These are phyloP conservation scores for Leccinum imitatum DNA, from an alignment of 768 basidiomycete genomes.

Conservation along the genomic window DNA sequence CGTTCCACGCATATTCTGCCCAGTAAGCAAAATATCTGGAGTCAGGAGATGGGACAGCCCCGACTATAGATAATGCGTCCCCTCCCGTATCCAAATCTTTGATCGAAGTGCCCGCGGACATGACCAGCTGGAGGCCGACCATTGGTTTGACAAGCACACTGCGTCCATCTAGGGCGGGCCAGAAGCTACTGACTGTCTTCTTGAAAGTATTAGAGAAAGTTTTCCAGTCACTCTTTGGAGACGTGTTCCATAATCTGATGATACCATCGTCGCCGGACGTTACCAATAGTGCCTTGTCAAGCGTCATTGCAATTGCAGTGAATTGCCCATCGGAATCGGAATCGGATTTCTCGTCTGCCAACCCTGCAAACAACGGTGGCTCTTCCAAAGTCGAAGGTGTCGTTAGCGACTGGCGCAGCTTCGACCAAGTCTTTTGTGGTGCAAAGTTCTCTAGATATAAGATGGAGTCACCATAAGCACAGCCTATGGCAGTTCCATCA, in stretches of 20 bases:
- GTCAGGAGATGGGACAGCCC: slow-evolving; percentile 14
- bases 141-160: slow-evolving; percentile 13
- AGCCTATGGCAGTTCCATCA: slow-evolving; percentile 7
- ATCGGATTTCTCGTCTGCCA: too few species aligned
- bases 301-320: slow-evolving; percentile 12
- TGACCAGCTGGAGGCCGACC: slow-evolving; percentile 8
- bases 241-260: slow-evolving; percentile 17
- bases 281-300: slow-evolving; percentile 9
- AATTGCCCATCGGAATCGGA: background rate
- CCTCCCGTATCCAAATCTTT: slow-evolving; percentile 16
- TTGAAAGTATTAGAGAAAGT: background rate
- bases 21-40: slow-evolving; percentile 21
- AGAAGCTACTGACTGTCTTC: background rate
- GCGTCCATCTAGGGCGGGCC: slow-evolving; percentile 13
- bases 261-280: slow-evolving; percentile 7
- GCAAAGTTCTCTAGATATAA: slow-evolving; percentile 1
- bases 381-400: slow-evolving; percentile 4
- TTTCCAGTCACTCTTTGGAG: slow-evolving; percentile 9
- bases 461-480: background rate
- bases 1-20: slow-evolving; percentile 19
- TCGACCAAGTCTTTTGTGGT: slow-evolving; percentile 2
- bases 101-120: background rate
- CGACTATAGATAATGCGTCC: background rate
- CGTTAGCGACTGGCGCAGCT: slow-evolving; percentile 6
- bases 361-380: slow-evolving; percentile 6